Conservation (phyloP, 1,284 basidiomycete genomes). For the Tilletia setariae region DNA sequence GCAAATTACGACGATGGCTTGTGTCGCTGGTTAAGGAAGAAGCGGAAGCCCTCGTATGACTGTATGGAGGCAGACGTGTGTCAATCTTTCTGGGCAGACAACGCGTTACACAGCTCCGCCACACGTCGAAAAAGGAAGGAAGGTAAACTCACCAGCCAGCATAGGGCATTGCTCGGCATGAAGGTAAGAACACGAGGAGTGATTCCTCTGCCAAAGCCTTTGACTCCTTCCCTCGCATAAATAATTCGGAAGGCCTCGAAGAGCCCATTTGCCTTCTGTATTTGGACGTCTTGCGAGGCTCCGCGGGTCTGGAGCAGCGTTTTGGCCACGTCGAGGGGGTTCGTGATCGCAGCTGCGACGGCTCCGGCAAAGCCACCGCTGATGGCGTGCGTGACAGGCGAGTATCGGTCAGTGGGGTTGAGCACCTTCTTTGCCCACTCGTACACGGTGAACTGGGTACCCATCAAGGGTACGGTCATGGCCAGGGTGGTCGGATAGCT, state of each 20-base stretch:
- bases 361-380: slow-evolving; percentile 90
- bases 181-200: slow-evolving; percentile 88
- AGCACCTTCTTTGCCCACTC: slow-evolving; percentile 84
- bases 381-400: slow-evolving; percentile 82
- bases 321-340: slow-evolving; percentile 97
- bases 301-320: slow-evolving; percentile 93
- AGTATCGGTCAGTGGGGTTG: slow-evolving; percentile 83
- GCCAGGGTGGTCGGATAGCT: slow-evolving; percentile 93
- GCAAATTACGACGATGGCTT: slow-evolving; percentile 12
- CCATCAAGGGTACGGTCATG: slow-evolving; percentile 97
- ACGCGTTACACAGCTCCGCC: neutral
- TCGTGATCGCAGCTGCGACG: slow-evolving; percentile 91
- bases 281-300: slow-evolving; percentile 73
- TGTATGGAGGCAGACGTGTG: no score
- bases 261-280: slow-evolving; percentile 81
- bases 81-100: no score
- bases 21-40: slow-evolving; percentile 41
- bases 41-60: slow-evolving; percentile 53
- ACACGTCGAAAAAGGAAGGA: neutral
- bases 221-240: slow-evolving; percentile 75
- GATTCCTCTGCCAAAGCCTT: slow-evolving; percentile 82
- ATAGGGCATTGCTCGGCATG: slow-evolving; percentile 94
- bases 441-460: slow-evolving; percentile 95
- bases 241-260: slow-evolving; percentile 84
- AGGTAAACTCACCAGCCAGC: slow-evolving; percentile 67